Percentiles rank a stretch among this genome's conserved stretches.
phyloP scores from a whole-genome alignment of 2,329 filamentous ascomycete genomes.

The Talaromyces sp. region DNA sequence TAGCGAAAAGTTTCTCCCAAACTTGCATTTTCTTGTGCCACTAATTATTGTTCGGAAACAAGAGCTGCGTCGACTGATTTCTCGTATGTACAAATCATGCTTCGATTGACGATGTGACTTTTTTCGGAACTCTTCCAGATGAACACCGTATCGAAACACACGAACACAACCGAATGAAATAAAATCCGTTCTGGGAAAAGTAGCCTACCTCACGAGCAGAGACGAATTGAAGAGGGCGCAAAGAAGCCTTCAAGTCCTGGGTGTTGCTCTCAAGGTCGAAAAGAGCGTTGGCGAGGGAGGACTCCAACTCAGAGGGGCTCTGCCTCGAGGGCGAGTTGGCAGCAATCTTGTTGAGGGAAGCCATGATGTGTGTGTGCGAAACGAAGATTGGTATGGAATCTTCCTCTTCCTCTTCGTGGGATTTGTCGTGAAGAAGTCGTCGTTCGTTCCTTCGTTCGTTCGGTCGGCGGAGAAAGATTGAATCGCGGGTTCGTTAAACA shows the following conservation, averaged over 20 bases:
- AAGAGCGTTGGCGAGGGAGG: conserved; percentile 91
- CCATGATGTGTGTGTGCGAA: conserved; percentile 46
- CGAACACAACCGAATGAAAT: neutral
- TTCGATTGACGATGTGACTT: neutral
- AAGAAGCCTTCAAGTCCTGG: conserved; percentile 90
- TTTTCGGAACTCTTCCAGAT: neutral
- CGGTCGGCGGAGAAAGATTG: conserved; percentile 11
- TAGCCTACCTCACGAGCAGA: conserved; percentile 88
- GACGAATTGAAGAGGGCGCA: conserved; percentile 97
- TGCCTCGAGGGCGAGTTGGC: conserved; percentile 92
- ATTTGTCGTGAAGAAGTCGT: conserved; percentile 13
- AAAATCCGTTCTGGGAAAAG: neutral
- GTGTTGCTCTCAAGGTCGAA: conserved; percentile 99
- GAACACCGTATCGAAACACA: conserved; percentile 1
- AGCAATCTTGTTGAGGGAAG: conserved; percentile 96
- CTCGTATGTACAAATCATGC: neutral
- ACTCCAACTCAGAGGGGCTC: conserved; percentile 96
- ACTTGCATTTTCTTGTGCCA: neutral
- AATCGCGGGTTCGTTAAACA: conserved; percentile 8
- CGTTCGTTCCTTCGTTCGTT: conserved; percentile 10
- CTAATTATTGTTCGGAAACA: neutral
- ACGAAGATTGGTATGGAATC: conserved; percentile 5
- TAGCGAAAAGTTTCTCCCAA: conserved; percentile 15
- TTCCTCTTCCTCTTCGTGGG: conserved; percentile 1
- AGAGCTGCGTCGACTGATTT: neutral